phyloP scores from a whole-genome alignment of 1,139 yeast species.

The Candida sanyaensis region DNA sequence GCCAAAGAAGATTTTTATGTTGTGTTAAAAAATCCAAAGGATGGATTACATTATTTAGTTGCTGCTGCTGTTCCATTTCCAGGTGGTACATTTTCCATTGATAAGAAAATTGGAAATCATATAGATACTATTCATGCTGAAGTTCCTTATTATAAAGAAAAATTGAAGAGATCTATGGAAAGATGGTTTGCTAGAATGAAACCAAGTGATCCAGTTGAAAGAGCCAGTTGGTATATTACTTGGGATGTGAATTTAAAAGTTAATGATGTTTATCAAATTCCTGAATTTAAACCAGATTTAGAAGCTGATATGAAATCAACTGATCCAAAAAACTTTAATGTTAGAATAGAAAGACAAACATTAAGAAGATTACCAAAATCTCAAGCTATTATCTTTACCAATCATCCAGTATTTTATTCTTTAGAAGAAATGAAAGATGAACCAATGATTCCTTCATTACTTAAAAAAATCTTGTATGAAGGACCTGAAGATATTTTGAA shows the following conservation, averaged over 20 bases:
- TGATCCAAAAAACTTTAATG: constrained; percentile 49
- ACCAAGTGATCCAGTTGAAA: constrained; percentile 62
- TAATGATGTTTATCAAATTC: constrained; percentile 55
- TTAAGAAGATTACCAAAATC: constrained; percentile 51
- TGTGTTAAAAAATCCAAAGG: constrained; percentile 53
- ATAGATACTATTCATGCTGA: constrained; percentile 67
- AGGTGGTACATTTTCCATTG: constrained; percentile 71
- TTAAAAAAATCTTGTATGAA: constrained; percentile 62
- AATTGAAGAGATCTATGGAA: constrained; percentile 72
- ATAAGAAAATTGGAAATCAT: constrained; percentile 58
- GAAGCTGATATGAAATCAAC: constrained; percentile 34
- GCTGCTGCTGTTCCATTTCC: constrained; percentile 83
- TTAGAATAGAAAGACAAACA: constrained; percentile 61
- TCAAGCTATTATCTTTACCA: constrained; percentile 53
- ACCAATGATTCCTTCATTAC: constrained; percentile 67
- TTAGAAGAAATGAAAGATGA: constrained; percentile 80
- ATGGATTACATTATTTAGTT: constrained; percentile 61
- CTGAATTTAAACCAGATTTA: constrained; percentile 28
- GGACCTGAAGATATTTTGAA: constrained; percentile 66
- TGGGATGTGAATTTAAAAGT: constrained; percentile 67
- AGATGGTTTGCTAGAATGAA: constrained; percentile 67
- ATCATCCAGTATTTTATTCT: constrained; percentile 70
- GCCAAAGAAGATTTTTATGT: constrained; percentile 76
- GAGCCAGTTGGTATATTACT: constrained; percentile 76
- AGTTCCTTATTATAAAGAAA: constrained; percentile 72